Evolutionary conservation across 441 rosid genomes (phyloP).

Genomic region (Kokia cookei): DNA sequence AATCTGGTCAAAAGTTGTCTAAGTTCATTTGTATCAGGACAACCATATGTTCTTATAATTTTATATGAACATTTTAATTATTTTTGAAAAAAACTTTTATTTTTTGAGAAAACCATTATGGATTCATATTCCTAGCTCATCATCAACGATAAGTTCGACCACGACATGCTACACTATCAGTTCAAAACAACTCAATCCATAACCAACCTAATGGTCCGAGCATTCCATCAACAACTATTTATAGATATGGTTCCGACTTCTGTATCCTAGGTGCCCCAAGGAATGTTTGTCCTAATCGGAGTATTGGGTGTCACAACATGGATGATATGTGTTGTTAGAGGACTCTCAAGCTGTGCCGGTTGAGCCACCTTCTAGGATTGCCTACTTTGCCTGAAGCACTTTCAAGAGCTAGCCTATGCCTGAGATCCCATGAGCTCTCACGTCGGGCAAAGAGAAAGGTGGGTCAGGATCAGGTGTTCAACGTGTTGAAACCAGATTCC

Average conservation of each 20-base stretch:
- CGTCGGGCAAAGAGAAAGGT: slow-evolving; percentile 6
- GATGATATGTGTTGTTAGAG: slow-evolving; percentile 58
- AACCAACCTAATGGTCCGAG: slow-evolving; percentile 55
- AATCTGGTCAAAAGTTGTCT: too few species aligned
- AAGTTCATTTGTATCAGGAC: too few species aligned
- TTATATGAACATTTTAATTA: too few species aligned
- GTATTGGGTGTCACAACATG: slow-evolving; percentile 53
- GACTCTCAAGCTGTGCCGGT: slow-evolving; percentile 56
- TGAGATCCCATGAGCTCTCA: slow-evolving; percentile 56
- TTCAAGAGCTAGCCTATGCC: slow-evolving; percentile 41
- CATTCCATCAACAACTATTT: slow-evolving; percentile 61
- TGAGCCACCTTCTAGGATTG: slow-evolving; percentile 37
- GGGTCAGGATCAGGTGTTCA: slow-evolving; percentile 23
- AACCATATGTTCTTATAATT: too few species aligned
- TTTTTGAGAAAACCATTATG: slow-evolving; percentile 18
- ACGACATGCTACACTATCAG: neutral
- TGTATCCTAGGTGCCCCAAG: slow-evolving; percentile 78
- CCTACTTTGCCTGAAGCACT: slow-evolving; percentile 43
- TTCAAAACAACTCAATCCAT: slow-evolving; percentile 39
- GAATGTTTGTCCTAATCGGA: slow-evolving; percentile 68
- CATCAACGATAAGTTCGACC: slow-evolving; percentile 21
- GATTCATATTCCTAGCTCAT: slow-evolving; percentile 26
- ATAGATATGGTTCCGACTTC: slow-evolving; percentile 52
- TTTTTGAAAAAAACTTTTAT: too few species aligned
- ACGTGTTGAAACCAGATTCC: slow-evolving; percentile 67